Base-by-base conservation (phyloP, 2,329 filamentous ascomycete genomes). In the Claviceps sp. region DNA sequence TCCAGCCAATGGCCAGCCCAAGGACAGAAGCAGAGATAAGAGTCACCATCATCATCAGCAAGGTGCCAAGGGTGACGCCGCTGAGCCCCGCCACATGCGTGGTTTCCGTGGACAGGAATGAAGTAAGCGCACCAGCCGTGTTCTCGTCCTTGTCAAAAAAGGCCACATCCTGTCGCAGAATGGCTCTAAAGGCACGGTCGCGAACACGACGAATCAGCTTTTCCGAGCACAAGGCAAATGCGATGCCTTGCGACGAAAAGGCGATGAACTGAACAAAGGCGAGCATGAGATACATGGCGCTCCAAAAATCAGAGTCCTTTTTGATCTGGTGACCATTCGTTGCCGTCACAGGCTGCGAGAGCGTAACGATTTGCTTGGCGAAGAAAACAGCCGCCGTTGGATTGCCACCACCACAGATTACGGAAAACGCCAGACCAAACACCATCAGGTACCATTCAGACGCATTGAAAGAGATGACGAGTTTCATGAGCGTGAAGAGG, bases 131-230 rank as follows among this genome's bases (percentile, higher is more conserved):
- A 57, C 93, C 93, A 6, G 89, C 84, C 6, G 86, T 89, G 65
- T 97, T 95, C 65, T 93, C 85, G 56, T 94, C 87, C 45, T 76
- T 77, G 66, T 97, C 93, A 60, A 96, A 98, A 67, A 90, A 97
- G 30, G 82, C 74, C 54, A 97, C 90, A 56, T 97, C 93, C 67
- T 97, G 91, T 57, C 90, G 86, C 49, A 97, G 79, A 72, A 97
- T 89, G 24, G 84, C 77, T 36, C 90, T 78, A 73, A 98, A 96
- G 6, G 89, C 86, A 53, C 75, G 75, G 65, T 93, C 82, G 59
- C 93, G 81, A 1, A 91, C 88, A 20, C 89, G 82, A 63, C 88
- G 87, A 51, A 96, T 79, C 24, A 97, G 77, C 42, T 82, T 78
- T 70, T 95, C 88, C n/a, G 89, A 93, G 70, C 87, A 90, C 61